Evolutionary conservation across 1,139 yeast genomes (phyloP).

Genomic region (Torulaspora globosa): DNA sequence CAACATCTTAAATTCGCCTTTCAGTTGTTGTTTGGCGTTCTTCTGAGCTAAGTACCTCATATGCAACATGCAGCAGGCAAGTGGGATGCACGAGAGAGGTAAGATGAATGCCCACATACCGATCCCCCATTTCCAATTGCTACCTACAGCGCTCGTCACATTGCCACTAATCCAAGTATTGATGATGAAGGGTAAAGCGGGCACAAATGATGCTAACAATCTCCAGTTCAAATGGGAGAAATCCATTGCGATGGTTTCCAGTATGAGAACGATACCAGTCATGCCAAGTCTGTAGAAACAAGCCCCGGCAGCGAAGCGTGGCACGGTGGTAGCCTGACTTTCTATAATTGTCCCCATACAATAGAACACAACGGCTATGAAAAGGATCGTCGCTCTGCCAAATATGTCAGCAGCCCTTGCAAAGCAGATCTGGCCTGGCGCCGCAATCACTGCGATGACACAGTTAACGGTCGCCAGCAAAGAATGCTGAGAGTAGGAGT

Average conservation of each 20-base stretch:
- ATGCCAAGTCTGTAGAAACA: constrained; percentile 66
- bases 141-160: constrained; percentile 40
- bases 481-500: constrained; percentile 53
- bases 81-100: constrained; percentile 58
- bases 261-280: constrained; percentile 53
- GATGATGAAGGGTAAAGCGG: constrained; percentile 64
- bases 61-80: constrained; percentile 47
- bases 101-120: constrained; percentile 73
- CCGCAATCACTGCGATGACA: constrained; percentile 58
- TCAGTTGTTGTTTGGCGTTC: constrained; percentile 40
- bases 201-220: constrained; percentile 53
- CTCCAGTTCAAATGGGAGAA: constrained; percentile 66
- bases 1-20: constrained; percentile 32
- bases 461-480: constrained; percentile 59
- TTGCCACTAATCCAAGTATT: constrained; percentile 70
- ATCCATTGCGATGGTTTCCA: constrained; percentile 59
- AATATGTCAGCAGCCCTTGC: constrained; percentile 65
- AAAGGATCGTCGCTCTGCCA: constrained; percentile 57
- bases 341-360: constrained; percentile 63
- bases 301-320: constrained; percentile 65
- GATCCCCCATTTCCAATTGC: constrained; percentile 61
- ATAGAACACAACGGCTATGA: constrained; percentile 54
- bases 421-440: constrained; percentile 65
- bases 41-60: constrained; percentile 51
- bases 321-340: constrained; percentile 56